Evolutionary conservation across 2,329 filamentous ascomycete species (phyloP).

Genomic region (Calonectria hawksworthii): DNA sequence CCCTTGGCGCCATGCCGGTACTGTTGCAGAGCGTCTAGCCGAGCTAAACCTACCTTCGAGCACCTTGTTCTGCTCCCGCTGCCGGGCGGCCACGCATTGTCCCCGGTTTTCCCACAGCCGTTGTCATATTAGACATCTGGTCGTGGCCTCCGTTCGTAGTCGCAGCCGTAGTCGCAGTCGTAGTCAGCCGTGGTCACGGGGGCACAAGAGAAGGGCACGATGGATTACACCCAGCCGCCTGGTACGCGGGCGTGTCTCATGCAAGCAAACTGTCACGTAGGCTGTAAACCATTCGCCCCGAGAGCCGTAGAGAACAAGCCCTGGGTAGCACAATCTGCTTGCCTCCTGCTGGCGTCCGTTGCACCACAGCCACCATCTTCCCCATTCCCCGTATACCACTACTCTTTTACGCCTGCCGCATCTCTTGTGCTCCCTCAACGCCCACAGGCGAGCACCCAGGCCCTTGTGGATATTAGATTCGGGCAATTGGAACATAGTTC

Average conservation of each 20-base stretch:
- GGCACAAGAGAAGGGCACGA: not conserved
- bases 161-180: not conserved
- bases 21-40: not conserved
- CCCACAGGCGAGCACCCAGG: not conserved
- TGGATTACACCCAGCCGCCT: conserved; percentile 9
- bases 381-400: not conserved
- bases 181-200: not conserved
- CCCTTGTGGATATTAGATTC: not conserved
- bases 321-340: not conserved
- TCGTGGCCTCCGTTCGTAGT: not conserved
- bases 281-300: not conserved
- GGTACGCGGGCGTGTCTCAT: conserved; percentile 10
- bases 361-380: not conserved
- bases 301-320: not conserved
- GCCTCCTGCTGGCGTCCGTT: not conserved
- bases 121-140: not conserved
- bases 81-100: not conserved
- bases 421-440: conserved; percentile 25
- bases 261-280: not conserved
- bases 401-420: conserved; percentile 25
- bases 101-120: not conserved
- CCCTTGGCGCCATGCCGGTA: not conserved
- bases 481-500: conserved; percentile 21
- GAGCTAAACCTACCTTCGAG: not conserved
- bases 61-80: not conserved